phyloP scores from a whole-genome alignment of 2,329 filamentous ascomycete genomes.

The Thermothelomyces thermophilus region DNA sequence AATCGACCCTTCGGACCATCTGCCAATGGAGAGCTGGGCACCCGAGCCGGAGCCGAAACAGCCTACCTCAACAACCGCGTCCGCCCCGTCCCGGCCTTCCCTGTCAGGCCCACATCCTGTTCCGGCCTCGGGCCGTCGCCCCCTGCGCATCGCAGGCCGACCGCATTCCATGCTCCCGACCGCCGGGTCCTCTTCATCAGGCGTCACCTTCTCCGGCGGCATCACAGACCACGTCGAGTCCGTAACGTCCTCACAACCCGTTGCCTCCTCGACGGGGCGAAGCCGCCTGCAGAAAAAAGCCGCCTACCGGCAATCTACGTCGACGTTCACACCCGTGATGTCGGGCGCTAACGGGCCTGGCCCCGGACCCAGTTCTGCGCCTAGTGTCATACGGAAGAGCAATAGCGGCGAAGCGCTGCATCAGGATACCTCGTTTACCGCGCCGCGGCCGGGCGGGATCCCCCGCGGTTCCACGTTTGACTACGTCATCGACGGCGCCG shows the following conservation, averaged over 20 bases:
- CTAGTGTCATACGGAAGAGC: not conserved
- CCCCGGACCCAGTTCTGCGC: slow-evolving; percentile 24
- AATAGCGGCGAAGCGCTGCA: slow-evolving; percentile 34
- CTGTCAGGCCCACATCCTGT: slow-evolving; percentile 48
- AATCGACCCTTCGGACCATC: slow-evolving; percentile 73
- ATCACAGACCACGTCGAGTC: slow-evolving; percentile 30
- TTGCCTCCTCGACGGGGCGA: slow-evolving; percentile 34
- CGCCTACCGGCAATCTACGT: slow-evolving; percentile 31
- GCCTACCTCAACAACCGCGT: slow-evolving; percentile 28
- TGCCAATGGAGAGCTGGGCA: slow-evolving; percentile 71
- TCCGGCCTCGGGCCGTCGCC: slow-evolving; percentile 45
- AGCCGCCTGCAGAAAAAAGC: slow-evolving; percentile 61
- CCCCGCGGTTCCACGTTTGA: slow-evolving; percentile 47
- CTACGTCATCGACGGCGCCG: slow-evolving; percentile 32
- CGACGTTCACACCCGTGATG: slow-evolving; percentile 34
- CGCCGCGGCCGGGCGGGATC: slow-evolving; percentile 34
- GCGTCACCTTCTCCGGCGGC: slow-evolving; percentile 28
- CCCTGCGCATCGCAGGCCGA: slow-evolving; percentile 43
- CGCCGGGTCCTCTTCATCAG: slow-evolving; percentile 17
- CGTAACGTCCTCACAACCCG: slow-evolving; percentile 24
- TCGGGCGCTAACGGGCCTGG: slow-evolving; percentile 30
- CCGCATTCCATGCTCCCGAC: slow-evolving; percentile 42
- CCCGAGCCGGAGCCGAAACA: slow-evolving; percentile 65
- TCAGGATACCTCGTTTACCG: slow-evolving; percentile 43
- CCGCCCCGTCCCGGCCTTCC: slow-evolving; percentile 36